phyloP scores from a whole-genome alignment of 2,329 filamentous ascomycete genomes.

The Alternaria conjuncta region DNA sequence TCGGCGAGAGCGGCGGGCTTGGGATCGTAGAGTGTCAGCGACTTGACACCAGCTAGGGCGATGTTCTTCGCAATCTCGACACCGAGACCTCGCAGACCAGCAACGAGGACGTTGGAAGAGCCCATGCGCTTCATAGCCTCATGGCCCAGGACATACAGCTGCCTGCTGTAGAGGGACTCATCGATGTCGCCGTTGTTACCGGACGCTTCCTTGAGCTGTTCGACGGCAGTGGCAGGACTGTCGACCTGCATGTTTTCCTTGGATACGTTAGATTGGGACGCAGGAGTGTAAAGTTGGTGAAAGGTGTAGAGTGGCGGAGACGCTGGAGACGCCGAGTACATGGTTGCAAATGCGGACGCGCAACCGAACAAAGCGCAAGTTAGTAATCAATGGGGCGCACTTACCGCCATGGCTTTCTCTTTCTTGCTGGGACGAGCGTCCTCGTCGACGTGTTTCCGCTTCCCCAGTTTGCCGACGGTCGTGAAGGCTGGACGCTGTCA shows the following conservation, averaged over 20 bases:
- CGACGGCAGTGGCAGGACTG: slow-evolving; percentile 62
- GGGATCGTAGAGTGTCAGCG: slow-evolving; percentile 90
- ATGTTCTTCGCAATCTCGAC: slow-evolving; percentile 99
- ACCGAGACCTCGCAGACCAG: slow-evolving; percentile 90
- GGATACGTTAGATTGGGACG: slow-evolving; percentile 10
- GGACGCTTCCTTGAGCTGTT: slow-evolving; percentile 62
- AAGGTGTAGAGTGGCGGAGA: neutral
- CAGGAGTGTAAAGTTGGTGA: slow-evolving; percentile 3
- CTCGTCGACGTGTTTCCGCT: slow-evolving; percentile 48
- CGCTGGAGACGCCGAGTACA: slow-evolving; percentile 12
- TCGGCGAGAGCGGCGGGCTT: slow-evolving; percentile 83
- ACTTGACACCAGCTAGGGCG: slow-evolving; percentile 97
- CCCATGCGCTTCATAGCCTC: slow-evolving; percentile 99
- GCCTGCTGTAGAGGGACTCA: slow-evolving; percentile 71
- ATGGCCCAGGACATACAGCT: slow-evolving; percentile 75
- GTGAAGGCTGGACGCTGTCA: slow-evolving; percentile 31
- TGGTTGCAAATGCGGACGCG: slow-evolving; percentile 17
- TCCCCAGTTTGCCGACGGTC: slow-evolving; percentile 52
- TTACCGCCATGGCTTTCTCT: slow-evolving; percentile 52
- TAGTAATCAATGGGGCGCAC: slow-evolving; percentile 19
- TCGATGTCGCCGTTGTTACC: slow-evolving; percentile 66
- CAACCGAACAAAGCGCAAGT: slow-evolving; percentile 2
- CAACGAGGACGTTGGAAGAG: slow-evolving; percentile 90
- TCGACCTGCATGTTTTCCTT: slow-evolving; percentile 70
- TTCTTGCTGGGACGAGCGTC: slow-evolving; percentile 50